Evolutionary conservation across 2,329 filamentous ascomycete genomes (phyloP).

Genomic region (Aureobasidium pullulans): DNA sequence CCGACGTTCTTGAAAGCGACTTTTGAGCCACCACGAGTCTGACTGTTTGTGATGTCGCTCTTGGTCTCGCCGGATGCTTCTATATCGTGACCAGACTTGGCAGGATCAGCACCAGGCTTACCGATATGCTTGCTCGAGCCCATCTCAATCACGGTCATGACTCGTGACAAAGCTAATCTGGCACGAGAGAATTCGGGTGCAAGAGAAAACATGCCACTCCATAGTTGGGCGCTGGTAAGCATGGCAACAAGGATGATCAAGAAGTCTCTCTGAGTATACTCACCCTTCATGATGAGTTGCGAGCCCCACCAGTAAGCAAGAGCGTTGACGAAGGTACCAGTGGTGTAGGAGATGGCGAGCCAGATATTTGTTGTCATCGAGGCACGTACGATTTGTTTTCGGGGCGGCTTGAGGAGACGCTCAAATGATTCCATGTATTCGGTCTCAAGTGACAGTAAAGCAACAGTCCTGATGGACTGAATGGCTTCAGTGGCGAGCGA

Average conservation of each 20-base stretch:
- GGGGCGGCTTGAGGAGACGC: background rate
- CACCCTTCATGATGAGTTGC: background rate
- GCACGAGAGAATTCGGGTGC: background rate
- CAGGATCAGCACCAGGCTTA: background rate
- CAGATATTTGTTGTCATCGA: background rate
- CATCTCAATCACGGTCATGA: background rate
- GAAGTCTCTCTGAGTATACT: background rate
- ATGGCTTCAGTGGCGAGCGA: conserved; percentile 60
- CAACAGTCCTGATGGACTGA: conserved; percentile 55
- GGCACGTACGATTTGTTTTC: background rate
- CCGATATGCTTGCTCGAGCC: background rate
- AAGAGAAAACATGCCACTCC: background rate
- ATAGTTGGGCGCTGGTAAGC: background rate
- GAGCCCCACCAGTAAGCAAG: background rate
- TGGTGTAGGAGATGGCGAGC: background rate
- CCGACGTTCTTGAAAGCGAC: background rate
- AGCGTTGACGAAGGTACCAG: background rate
- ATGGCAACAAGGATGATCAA: background rate
- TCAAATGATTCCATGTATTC: background rate
- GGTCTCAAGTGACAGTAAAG: conserved; percentile 13
- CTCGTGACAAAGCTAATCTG: background rate
- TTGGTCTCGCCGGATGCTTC: background rate
- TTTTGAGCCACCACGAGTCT: background rate
- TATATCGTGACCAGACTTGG: background rate
- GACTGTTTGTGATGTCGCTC: background rate